A percentile compares a stretch with the other conserved stretches of the same genome.
Conservation (phyloP, 345 rosid genomes). For the Populus nigra region DNA sequence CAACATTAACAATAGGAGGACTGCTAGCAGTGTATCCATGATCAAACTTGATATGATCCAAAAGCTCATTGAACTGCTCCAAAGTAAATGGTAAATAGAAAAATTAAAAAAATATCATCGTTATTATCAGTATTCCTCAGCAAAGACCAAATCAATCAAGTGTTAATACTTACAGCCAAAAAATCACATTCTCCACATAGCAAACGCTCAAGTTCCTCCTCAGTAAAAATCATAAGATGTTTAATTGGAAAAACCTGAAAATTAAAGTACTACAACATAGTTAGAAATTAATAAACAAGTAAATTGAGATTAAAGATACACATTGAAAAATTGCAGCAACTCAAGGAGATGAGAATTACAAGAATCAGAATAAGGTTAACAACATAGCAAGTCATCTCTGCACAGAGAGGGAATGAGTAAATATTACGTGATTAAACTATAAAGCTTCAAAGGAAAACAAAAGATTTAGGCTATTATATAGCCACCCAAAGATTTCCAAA, state of each 20-base stretch:
- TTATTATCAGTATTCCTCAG: not conserved
- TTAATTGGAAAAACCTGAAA: constrained; percentile 74
- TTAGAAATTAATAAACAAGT: not conserved
- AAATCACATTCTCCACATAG: constrained; percentile 80
- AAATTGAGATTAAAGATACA: not conserved
- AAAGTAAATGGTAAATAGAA: not conserved
- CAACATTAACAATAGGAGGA: constrained; percentile 66
- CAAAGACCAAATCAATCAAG: constrained; percentile 11
- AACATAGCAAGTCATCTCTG: not conserved
- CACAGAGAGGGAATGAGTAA: not conserved
- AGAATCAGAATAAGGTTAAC: not conserved
- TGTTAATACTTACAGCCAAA: constrained; percentile 51
- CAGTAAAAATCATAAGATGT: constrained; percentile 70
- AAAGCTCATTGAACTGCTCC: constrained; percentile 64
- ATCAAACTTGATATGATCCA: constrained; percentile 93
- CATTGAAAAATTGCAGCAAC: not conserved
- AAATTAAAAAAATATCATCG: not conserved
- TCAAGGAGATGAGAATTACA: not conserved
- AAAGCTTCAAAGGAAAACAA: not conserved
- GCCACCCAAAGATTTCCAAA: not conserved
- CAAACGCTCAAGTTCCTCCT: constrained; percentile 78
- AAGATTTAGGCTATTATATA: not conserved
- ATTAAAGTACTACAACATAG: not conserved
- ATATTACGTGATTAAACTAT: not conserved
- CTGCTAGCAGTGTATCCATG: constrained; percentile 99